Percentiles rank a stretch among this genome's conserved stretches.
Conservation (phyloP, 78 protist genomes). For the Parvularia atlantis region DNA sequence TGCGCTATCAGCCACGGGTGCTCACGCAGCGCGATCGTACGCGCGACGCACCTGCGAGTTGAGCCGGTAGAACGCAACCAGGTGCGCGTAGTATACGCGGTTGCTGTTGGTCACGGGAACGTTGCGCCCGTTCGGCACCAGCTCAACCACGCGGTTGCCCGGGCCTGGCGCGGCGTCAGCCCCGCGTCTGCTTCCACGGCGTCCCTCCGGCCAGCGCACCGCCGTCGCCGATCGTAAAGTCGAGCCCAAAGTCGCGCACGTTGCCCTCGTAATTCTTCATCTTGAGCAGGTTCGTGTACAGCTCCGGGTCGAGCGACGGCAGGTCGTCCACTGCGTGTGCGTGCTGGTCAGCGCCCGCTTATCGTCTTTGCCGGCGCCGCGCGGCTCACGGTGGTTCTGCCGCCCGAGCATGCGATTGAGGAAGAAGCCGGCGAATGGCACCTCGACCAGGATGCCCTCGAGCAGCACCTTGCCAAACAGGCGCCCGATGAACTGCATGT, state of each 20-base stretch:
- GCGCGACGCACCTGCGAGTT: constrained; percentile 18
- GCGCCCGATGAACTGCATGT: constrained; percentile 6
- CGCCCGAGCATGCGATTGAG: constrained; percentile 11
- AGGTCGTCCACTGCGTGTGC: constrained; percentile 25
- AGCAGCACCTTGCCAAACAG: constrained; percentile 34
- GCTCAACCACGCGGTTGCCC: neutral
- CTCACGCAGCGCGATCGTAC: neutral
- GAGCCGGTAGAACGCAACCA: constrained; percentile 42
- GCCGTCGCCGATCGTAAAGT: constrained; percentile 37
- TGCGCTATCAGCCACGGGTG: neutral
- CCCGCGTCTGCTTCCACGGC: neutral
- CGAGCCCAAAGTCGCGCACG: constrained; percentile 27
- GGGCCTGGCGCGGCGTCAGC: neutral
- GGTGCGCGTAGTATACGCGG: constrained; percentile 28
- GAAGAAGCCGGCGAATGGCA: constrained; percentile 33
- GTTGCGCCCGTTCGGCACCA: neutral
- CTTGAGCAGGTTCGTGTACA: constrained; percentile 10
- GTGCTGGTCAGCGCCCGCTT: too few species aligned
- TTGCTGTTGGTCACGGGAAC: constrained; percentile 16
- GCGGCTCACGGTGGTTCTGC: neutral
- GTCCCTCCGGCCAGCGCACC: too few species aligned
- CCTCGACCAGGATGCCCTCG: constrained; percentile 38
- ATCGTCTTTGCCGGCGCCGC: too few species aligned
- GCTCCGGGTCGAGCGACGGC: constrained; percentile 27
- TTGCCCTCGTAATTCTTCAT: constrained; percentile 32